Evolutionary conservation across 768 basidiomycete genomes (phyloP).

Genomic region (Suillus brevipes): DNA sequence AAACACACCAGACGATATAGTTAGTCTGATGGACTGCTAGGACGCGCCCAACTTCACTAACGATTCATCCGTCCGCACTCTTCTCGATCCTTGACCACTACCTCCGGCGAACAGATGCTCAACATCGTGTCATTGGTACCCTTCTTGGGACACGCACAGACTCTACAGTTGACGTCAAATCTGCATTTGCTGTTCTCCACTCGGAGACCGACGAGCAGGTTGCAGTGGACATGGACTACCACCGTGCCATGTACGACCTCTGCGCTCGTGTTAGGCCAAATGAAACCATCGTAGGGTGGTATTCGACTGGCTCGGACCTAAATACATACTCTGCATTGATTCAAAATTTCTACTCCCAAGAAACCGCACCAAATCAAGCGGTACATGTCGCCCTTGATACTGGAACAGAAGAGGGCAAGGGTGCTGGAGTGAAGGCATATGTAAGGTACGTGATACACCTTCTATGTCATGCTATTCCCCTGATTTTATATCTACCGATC

Average conservation of each 20-base stretch:
- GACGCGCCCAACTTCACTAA: conserved; percentile 69
- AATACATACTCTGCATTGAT: conserved; percentile 96
- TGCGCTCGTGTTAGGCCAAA: conserved; percentile 66
- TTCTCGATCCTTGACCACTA: conserved; percentile 97
- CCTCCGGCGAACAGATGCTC: conserved; percentile 77
- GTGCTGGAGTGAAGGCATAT: conserved; percentile 82
- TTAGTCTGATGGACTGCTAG: conserved; percentile 36
- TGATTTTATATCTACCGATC: conserved; percentile 10
- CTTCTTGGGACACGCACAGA: conserved; percentile 81
- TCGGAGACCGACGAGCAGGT: conserved; percentile 91
- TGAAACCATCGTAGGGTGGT: conserved; percentile 96
- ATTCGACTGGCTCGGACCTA: conserved; percentile 71
- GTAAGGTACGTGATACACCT: conserved; percentile 57
- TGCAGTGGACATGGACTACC: conserved; percentile 96
- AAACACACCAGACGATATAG: not conserved
- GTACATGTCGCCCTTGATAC: conserved; percentile 92
- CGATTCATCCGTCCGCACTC: conserved; percentile 88
- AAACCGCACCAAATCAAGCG: conserved; percentile 84
- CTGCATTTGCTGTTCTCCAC: conserved; percentile 90
- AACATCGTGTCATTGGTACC: conserved; percentile 93
- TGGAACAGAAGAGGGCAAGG: conserved; percentile 60
- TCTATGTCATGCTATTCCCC: conserved; percentile 12
- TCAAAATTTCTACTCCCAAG: conserved; percentile 96
- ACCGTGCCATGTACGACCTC: conserved; percentile 89
- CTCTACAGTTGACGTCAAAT: conserved; percentile 72